These are phyloP conservation scores for Alternaria ethzedia DNA, from an alignment of 2,329 filamentous ascomycete genomes.

Conservation along the genomic window DNA sequence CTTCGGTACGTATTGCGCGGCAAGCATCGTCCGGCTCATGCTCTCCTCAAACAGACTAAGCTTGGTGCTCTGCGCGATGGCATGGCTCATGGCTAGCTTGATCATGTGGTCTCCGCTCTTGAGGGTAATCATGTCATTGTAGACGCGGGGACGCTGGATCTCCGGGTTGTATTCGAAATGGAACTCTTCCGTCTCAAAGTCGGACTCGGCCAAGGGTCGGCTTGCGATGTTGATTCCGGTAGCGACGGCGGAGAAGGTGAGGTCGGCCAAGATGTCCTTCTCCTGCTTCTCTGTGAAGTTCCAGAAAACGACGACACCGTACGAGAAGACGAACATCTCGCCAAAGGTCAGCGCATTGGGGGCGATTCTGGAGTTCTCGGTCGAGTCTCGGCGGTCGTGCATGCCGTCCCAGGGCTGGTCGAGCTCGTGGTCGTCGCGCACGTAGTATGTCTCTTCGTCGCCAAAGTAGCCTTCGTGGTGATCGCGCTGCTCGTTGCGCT, in stretches of 20 bases:
- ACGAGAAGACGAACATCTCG: constrained; percentile 97
- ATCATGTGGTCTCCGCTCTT: constrained; percentile 98
- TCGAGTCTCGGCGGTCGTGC: constrained; percentile 28
- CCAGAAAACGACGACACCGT: constrained; percentile 98
- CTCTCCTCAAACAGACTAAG: constrained; percentile 94
- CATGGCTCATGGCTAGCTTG: constrained; percentile 95
- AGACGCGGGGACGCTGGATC: constrained; percentile 86
- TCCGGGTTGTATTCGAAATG: constrained; percentile 95
- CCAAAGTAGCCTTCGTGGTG: constrained; percentile 92
- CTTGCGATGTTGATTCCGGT: constrained; percentile 72
- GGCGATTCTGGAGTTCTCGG: constrained; percentile 59
- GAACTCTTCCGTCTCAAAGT: constrained; percentile 97
- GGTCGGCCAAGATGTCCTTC: constrained; percentile 92
- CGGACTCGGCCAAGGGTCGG: constrained; percentile 80
- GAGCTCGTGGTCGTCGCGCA: constrained; percentile 43
- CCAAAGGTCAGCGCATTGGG: constrained; percentile 80
- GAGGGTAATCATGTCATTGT: constrained; percentile 99
- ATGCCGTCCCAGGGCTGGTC: constrained; percentile 29
- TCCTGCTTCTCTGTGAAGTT: constrained; percentile 97
- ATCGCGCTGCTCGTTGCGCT: constrained; percentile 86
- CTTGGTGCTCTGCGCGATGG: constrained; percentile 96
- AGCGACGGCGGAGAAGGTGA: constrained; percentile 82
- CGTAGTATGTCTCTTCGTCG: constrained; percentile 66
- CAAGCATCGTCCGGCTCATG: constrained; percentile 92
- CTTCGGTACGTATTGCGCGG: constrained; percentile 91